Conservation (phyloP, 345 rosid species). For the Hirschfeldia incana region DNA sequence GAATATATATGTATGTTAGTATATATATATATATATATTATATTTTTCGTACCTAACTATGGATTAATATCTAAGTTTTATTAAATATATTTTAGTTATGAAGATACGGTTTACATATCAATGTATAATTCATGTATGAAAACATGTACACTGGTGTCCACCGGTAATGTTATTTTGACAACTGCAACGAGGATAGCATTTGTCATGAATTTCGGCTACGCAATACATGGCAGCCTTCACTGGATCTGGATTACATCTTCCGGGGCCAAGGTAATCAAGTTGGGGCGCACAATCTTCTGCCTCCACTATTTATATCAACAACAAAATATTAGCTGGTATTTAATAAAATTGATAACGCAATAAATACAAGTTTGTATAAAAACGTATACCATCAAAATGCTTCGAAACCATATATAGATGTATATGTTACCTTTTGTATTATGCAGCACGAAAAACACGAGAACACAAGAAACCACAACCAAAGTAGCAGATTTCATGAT, state of each 20-base stretch:
- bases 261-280: not conserved
- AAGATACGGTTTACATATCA: not conserved
- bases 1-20: not conserved
- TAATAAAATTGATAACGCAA: not conserved
- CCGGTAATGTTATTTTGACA: not conserved
- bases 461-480: not conserved
- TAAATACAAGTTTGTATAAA: not conserved
- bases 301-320: not conserved
- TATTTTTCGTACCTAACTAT: not conserved
- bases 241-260: not conserved
- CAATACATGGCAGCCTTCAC: not conserved
- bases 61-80: not conserved
- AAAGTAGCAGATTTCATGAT: not conserved
- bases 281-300: not conserved
- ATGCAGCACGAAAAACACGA: not conserved
- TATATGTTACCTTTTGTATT: not conserved
- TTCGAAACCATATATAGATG: not conserved
- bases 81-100: not conserved
- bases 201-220: not conserved
- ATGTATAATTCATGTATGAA: not conserved
- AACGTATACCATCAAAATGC: not conserved
- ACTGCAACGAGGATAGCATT: not conserved
- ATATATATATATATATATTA: too few relatives aligned
- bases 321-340: not conserved
- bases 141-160: slow-evolving; percentile 1